Base-by-base conservation (phyloP, 495 filamentous ascomycete genomes). In the Bacidia rubella region DNA sequence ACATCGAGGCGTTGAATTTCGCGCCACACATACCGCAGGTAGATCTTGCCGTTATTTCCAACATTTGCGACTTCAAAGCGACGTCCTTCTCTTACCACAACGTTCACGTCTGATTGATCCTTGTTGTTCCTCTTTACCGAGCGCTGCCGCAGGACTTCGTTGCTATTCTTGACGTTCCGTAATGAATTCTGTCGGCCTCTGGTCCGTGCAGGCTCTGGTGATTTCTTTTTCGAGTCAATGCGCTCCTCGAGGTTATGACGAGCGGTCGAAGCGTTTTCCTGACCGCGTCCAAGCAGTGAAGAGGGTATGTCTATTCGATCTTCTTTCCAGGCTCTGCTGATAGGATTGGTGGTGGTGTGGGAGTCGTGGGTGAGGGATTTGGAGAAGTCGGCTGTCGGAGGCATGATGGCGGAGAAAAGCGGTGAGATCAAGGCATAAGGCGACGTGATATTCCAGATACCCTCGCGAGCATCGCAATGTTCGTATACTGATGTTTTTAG, bases 51-150 rank as follows among this genome's bases (percentile, higher is more conserved):
- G 70, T 92, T 90, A 62, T 88, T 86, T 44, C 89, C 90, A 52
- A 97, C 84, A 69, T 94, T 96, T 22, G 86, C 88, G 52, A 96
- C 90, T 10, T 87, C 86, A 66, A 95, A 97, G 62, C 92, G 85
- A 47, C 86, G 75, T 23, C 82, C 86, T 68, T 70, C 73, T 55
- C 70, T 69, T 43, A 60, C 59, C 20, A 57, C 55, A 35, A 66
- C 54, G 59, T 62, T 61, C n/a, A 57, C 58, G 52, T 70, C 68
- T 12, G 48, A 49, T 11, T 65, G 58, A 11, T 63, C 64, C 44
- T 61, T 61, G 53, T 67, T 62, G 7, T 65, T 63, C 23, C 65
- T 68, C 60, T 68, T 72, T 41, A 66, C 56, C 9, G 70, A 67
- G 35, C 65, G 60, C 46, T 71, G 66, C 51, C 68, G 68, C 53